phyloP scores from a whole-genome alignment of 139 green algal species.

The Auxenochlorella pyrenoidosa region DNA sequence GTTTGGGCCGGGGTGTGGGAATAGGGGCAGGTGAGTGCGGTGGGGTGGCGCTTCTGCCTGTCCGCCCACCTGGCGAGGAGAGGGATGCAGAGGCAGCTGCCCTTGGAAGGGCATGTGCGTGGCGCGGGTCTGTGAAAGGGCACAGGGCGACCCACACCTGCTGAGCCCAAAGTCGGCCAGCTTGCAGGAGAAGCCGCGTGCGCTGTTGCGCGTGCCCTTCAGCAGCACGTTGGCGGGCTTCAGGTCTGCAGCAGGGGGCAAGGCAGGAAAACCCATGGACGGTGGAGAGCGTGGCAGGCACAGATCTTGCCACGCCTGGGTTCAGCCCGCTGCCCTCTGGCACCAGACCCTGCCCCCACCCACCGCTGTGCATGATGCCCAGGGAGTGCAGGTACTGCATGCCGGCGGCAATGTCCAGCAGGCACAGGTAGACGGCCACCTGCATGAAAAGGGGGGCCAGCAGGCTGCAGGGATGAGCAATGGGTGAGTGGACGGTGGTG shows the following conservation, averaged over 20 bases:
- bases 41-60: too few relatives aligned
- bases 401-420: slow-evolving; percentile 58
- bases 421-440: slow-evolving; percentile 33
- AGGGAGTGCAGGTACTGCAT: slow-evolving; percentile 64
- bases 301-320: background rate
- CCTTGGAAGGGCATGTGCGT: too few relatives aligned
- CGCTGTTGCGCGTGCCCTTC: slow-evolving; percentile 48
- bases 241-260: slow-evolving; percentile 45
- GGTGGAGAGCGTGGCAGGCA: background rate
- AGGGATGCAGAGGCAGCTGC: too few relatives aligned
- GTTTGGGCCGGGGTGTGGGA: too few relatives aligned
- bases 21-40: too few relatives aligned
- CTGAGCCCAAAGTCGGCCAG: slow-evolving; percentile 66
- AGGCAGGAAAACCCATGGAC: background rate
- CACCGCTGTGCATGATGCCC: slow-evolving; percentile 54
- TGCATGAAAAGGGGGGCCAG: background rate
- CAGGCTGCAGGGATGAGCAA: too few relatives aligned
- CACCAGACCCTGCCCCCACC: background rate
- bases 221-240: slow-evolving; percentile 73
- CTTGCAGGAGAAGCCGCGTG: slow-evolving; percentile 53
- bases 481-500: too few relatives aligned
- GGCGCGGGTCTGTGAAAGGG: too few relatives aligned
- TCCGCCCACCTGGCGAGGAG: too few relatives aligned
- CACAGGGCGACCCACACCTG: too few relatives aligned
- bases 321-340: background rate